Base-by-base conservation (phyloP, 78 protist genomes). In the Speleostelium caveatum region DNA sequence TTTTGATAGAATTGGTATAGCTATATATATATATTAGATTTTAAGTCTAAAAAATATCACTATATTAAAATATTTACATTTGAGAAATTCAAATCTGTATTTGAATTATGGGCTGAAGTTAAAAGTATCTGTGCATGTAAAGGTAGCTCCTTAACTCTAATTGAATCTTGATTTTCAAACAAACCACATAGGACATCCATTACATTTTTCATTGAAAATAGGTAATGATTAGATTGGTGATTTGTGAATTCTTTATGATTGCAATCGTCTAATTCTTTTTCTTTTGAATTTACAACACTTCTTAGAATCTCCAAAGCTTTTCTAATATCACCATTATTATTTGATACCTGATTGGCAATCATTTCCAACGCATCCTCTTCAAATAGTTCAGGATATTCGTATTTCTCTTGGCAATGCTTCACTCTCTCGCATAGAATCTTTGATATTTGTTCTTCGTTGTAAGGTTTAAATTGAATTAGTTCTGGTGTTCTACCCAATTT, bases 271-370 rank as follows among this genome's bases (percentile, higher is more conserved):
- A 28, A 32, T 32, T 65, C 73, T 16, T 65, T 49, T 21, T 65
- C 73, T 38, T 32, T 79, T 24, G 26, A 12, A 0, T 41, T 5
- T 1, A 69, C 28, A 2, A 69, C 6, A 10, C 66, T 56, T 58
- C 90, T 68, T 4, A 73, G 33, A 3, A 83, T 61, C 3, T 83
- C 79, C 35, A 83, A 51, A 24, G 90, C 77, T 32, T 69, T 69
- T 69, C 90, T 83, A 32, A 83, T 69, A 41, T 83, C 90, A 42
- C 79, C 73, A 55, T 42, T 22, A 22, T 59, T 67, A 5, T 2
- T 2, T 41, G 74, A 41, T 8, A 83, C 38, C 33, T 45, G 67
- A 49, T 67, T 55, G 0, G 79, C 63, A 33, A n/a, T 24, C 0
- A 45, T 41, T 49, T 41, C 49, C 33, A 83, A 32, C 32, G 90